Evolutionary conservation across 1,284 basidiomycete species (phyloP), one percentile per base, ranked within the genome.

Genomic region (Pholiota adiposa): DNA sequence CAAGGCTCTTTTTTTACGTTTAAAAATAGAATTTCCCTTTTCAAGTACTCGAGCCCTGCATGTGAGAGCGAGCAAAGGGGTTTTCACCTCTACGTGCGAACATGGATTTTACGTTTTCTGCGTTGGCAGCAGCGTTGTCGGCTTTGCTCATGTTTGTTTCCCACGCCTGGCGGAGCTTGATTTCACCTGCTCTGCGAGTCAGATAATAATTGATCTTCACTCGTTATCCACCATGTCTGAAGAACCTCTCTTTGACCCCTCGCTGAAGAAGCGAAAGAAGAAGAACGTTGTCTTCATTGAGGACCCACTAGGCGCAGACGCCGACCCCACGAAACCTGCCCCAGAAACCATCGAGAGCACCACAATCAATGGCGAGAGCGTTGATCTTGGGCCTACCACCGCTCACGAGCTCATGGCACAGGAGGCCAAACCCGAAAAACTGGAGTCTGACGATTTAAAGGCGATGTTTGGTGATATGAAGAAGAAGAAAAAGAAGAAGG

Each of bases 401-500:
- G 79, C 87, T 8, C 90, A 92, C 69, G 90, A 92, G 73, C 82
- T 81, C 72, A 89, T 91, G 85, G 86, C 84, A 5, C 40, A 58
- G 69, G 73, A 77, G 54, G 75, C 70, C n/a, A 0, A 79, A 74
- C 25, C 69, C 71, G 11, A 76, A 76, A 7, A 80, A n/a, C 81
- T 83, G 60, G 84, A 84, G 64, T 88, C 88, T 0, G 89, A 92
- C 41, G 90, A 93, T 46, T 81, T 87, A 70, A 90, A 90, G 68
- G 84, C 90, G 54, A 90, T 94, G 85, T 94, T 95, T 70, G 92
- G 89, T 5, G 93, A 93, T 70, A 71, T 94, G 71, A 94, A 94
- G 84, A 95, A 95, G 83, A 95, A 94, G 77, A 94, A 93, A 78
- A 93, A 93, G 80, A 93, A 94, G 82, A 93, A 93, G 75, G 92